A percentile compares a stretch with the other conserved stretches of the same genome.
These are phyloP conservation scores for Zygosaccharomyces gambellarensis DNA, from an alignment of 805 yeast genomes.

Conservation along the genomic window DNA sequence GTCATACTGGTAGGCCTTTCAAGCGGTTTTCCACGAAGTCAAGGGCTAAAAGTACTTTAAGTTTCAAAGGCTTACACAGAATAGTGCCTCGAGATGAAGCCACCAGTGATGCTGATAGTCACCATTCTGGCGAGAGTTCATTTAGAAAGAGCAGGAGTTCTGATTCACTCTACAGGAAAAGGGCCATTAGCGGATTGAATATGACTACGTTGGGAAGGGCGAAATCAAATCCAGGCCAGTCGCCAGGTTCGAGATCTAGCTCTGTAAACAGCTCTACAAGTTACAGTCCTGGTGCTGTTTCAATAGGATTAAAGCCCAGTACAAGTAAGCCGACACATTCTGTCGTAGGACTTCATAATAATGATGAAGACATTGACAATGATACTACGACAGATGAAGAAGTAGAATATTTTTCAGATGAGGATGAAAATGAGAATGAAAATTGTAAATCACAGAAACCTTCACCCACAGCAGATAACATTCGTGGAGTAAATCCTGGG, in stretches of 20 bases:
- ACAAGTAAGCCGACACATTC: slow-evolving; percentile 29
- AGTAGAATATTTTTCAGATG: slow-evolving; percentile 40
- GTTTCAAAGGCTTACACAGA: slow-evolving; percentile 30
- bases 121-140: slow-evolving; percentile 9
- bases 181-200: slow-evolving; percentile 30
- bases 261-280: slow-evolving; percentile 10
- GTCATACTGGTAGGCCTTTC: slow-evolving; percentile 15
- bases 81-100: slow-evolving; percentile 27
- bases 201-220: slow-evolving; percentile 32
- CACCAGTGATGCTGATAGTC: slow-evolving; percentile 10
- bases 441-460: slow-evolving; percentile 2
- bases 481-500: neutral
- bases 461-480: neutral
- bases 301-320: slow-evolving; percentile 27
- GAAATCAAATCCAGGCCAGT: slow-evolving; percentile 21
- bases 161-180: slow-evolving; percentile 27
- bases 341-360: slow-evolving; percentile 25
- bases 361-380: slow-evolving; percentile 23
- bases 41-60: slow-evolving; percentile 32
- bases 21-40: slow-evolving; percentile 32
- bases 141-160: slow-evolving; percentile 29
- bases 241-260: slow-evolving; percentile 9
- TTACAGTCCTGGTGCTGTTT: slow-evolving; percentile 10
- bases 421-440: slow-evolving; percentile 26
- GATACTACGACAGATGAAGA: slow-evolving; percentile 36